phyloP scores from a whole-genome alignment of 2,329 filamentous ascomycete species.

The Simplicillium aogashimaense region DNA sequence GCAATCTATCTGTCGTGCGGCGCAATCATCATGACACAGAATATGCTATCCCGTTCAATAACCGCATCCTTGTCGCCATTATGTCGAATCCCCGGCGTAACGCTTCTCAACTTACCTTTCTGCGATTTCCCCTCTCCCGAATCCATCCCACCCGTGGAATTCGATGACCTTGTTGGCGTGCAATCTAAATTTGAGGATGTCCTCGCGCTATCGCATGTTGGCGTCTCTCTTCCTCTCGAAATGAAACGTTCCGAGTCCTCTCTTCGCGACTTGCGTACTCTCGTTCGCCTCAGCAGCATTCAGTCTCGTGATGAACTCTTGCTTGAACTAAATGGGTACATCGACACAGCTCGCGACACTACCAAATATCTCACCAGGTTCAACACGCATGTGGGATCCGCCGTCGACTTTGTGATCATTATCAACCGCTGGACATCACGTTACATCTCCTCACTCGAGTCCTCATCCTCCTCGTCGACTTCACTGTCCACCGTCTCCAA shows the following conservation, averaged over 20 bases:
- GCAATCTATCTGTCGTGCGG: constrained; percentile 52
- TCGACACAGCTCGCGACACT: constrained; percentile 56
- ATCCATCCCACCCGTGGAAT: constrained; percentile 41
- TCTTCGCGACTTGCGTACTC: constrained; percentile 62
- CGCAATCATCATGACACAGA: constrained; percentile 47
- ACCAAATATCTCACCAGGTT: constrained; percentile 62
- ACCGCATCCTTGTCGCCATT: constrained; percentile 55
- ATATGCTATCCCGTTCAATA: constrained; percentile 52
- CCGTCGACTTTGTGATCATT: constrained; percentile 63
- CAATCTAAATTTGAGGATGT: constrained; percentile 72
- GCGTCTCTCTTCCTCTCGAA: constrained; percentile 60
- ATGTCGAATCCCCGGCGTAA: constrained; percentile 58
- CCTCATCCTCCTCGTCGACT: constrained; percentile 20
- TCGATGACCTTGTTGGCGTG: constrained; percentile 63
- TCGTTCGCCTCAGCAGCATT: constrained; percentile 62
- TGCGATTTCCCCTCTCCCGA: constrained; percentile 31
- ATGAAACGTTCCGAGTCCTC: constrained; percentile 71
- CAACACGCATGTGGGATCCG: constrained; percentile 65
- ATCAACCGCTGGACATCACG: constrained; percentile 69
- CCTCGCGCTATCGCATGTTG: constrained; percentile 54
- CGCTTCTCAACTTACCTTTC: constrained; percentile 52
- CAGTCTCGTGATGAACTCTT: constrained; percentile 61
- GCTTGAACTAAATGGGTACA: constrained; percentile 66
- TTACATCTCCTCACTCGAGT: constrained; percentile 53
- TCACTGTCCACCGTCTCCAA: constrained; percentile 26